Conservation (phyloP, 2,329 filamentous ascomycete species). For the Apiospora rasikravindrae region DNA sequence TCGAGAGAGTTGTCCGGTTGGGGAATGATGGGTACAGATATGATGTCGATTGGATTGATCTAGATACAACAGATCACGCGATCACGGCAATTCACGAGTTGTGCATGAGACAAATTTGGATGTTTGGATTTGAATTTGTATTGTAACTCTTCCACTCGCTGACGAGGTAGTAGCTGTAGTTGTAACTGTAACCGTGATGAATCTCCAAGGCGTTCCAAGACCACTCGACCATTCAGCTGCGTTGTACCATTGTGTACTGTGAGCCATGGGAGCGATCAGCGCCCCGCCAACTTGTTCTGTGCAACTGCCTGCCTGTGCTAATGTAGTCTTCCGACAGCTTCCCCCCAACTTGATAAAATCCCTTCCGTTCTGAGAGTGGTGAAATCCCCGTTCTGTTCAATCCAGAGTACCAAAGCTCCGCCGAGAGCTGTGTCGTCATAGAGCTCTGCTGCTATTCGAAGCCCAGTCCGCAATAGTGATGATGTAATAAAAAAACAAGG, state of each 20-base stretch:
- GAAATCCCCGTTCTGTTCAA: slow-evolving; percentile 12
- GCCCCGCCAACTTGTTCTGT: neutral
- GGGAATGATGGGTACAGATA: neutral
- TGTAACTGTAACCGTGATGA: neutral
- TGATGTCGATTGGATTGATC: slow-evolving; percentile 2
- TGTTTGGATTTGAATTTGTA: neutral
- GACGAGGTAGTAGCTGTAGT: neutral
- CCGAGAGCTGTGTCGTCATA: neutral
- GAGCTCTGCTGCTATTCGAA: slow-evolving; percentile 7
- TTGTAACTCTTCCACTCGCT: neutral
- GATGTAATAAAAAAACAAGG: slow-evolving; percentile 14
- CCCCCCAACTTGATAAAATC: neutral
- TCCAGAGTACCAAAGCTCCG: slow-evolving; percentile 14
- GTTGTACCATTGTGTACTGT: neutral
- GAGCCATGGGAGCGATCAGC: slow-evolving; percentile 15
- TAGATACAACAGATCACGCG: neutral
- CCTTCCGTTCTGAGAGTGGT: slow-evolving; percentile 7
- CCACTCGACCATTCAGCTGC: slow-evolving; percentile 11
- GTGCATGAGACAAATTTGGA: neutral
- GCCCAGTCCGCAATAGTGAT: slow-evolving; percentile 7
- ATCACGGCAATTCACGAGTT: neutral
- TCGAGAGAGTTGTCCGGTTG: neutral
- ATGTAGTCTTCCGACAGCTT: neutral
- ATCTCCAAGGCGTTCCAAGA: slow-evolving; percentile 3
- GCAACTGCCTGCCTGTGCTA: neutral